Percentiles rank a stretch among this genome's conserved stretches.
Conservation (phyloP, 2,329 filamentous ascomycete species). For the Fusarium tricinctum region DNA sequence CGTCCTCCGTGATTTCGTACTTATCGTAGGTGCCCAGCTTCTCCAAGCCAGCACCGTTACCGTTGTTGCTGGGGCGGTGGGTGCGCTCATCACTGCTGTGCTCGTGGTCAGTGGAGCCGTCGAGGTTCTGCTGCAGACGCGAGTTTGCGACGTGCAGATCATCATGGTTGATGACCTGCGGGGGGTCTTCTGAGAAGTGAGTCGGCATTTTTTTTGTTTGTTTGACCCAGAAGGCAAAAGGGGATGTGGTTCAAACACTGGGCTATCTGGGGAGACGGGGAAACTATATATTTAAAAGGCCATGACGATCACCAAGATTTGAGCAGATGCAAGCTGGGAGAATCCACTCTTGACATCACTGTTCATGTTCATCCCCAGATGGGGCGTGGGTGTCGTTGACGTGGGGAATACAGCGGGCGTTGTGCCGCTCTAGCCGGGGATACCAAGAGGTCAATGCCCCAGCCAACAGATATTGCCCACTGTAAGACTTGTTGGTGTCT, state of each 20-base stretch:
- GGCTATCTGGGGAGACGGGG: slow-evolving; percentile 6
- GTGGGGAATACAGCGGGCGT: slow-evolving; percentile 7
- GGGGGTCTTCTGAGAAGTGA: slow-evolving; percentile 56
- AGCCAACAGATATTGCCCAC: background rate
- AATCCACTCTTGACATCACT: slow-evolving; percentile 45
- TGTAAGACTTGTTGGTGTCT: too few relatives aligned
- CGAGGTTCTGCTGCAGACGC: slow-evolving; percentile 47
- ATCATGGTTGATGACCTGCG: slow-evolving; percentile 55
- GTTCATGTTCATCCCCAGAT: slow-evolving; percentile 16
- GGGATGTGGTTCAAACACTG: background rate
- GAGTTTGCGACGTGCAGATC: slow-evolving; percentile 56
- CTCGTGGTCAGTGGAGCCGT: slow-evolving; percentile 46
- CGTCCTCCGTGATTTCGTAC: slow-evolving; percentile 65
- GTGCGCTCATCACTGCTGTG: slow-evolving; percentile 33
- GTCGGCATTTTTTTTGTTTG: slow-evolving; percentile 47
- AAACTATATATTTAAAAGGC: slow-evolving; percentile 30
- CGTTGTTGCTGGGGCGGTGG: slow-evolving; percentile 3
- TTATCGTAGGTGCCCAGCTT: slow-evolving; percentile 58
- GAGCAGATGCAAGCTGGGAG: background rate
- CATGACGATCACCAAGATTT: background rate
- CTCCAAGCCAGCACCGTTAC: slow-evolving; percentile 48
- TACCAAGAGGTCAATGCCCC: slow-evolving; percentile 13
- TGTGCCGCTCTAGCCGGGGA: slow-evolving; percentile 37
- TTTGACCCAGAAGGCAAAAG: background rate
- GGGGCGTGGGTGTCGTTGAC: slow-evolving; percentile 13